Percentiles rank a stretch among this genome's conserved stretches.
phyloP scores from a whole-genome alignment of 192 early-diverging fungal species.

The Coemansia brasiliensis region DNA sequence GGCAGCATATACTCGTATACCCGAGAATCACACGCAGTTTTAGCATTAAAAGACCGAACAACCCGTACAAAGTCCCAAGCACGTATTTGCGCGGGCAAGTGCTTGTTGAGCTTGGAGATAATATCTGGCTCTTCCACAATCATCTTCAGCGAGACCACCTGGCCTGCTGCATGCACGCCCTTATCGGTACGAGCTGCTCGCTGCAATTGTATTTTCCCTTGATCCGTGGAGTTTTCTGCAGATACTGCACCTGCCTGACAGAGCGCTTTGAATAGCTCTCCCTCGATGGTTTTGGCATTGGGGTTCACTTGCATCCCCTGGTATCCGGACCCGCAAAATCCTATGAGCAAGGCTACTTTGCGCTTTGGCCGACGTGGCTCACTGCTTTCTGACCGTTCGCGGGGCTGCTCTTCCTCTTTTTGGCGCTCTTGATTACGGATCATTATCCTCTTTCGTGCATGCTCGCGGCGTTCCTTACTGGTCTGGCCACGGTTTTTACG shows the following conservation, averaged over 20 bases:
- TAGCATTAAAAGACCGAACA: conserved; percentile 81
- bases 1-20: conserved; percentile 97
- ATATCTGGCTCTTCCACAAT: conserved; percentile 72
- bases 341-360: conserved; percentile 86
- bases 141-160: conserved; percentile 92
- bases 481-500: conserved; percentile 36
- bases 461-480: conserved; percentile 46
- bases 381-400: conserved; percentile 9
- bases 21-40: conserved; percentile 88
- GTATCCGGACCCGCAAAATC: conserved; percentile 94
- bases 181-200: conserved; percentile 96
- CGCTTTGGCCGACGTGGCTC: conserved; percentile 72
- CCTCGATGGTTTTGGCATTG: conserved; percentile 80
- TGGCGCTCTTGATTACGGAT: conserved; percentile 20
- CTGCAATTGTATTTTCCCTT: conserved; percentile 78
- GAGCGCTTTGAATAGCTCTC: conserved; percentile 85
- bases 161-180: conserved; percentile 97
- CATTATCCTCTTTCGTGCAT: conserved; percentile 27
- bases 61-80: conserved; percentile 79
- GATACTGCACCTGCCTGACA: conserved; percentile 80
- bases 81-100: conserved; percentile 87
- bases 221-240: conserved; percentile 80
- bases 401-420: conserved; percentile 2
- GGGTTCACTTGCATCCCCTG: conserved; percentile 96
- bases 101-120: conserved; percentile 74